Evolutionary conservation across 2,329 filamentous ascomycete genomes (phyloP).

Genomic region (Exophiala viscosa): DNA sequence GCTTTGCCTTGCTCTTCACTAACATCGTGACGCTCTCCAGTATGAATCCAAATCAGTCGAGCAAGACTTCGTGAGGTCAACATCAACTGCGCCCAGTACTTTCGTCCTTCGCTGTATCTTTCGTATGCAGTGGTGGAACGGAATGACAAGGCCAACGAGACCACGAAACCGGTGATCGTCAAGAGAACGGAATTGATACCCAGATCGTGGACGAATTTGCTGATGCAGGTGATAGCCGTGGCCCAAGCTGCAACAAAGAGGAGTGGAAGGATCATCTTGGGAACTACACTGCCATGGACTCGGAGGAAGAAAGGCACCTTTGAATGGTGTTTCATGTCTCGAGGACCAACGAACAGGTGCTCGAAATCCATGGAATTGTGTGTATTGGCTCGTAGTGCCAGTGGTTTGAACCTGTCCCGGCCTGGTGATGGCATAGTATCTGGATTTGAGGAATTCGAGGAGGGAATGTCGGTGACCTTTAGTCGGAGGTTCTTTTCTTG

Average conservation of each 20-base stretch:
- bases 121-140: constrained; percentile 75
- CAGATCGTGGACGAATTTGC: constrained; percentile 43
- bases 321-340: constrained; percentile 68
- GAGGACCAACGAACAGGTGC: constrained; percentile 61
- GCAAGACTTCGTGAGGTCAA: constrained; percentile 56
- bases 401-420: constrained; percentile 19
- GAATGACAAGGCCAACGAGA: constrained; percentile 74
- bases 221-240: constrained; percentile 60
- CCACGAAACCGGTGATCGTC: constrained; percentile 76
- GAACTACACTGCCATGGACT: constrained; percentile 70
- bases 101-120: constrained; percentile 60
- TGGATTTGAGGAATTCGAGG: constrained; percentile 17
- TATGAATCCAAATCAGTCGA: constrained; percentile 79
- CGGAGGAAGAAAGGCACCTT: constrained; percentile 74
- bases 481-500: constrained; percentile 15
- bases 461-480: constrained; percentile 20
- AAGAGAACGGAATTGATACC: constrained; percentile 65
- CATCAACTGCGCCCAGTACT: constrained; percentile 58
- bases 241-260: constrained; percentile 62
- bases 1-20: constrained; percentile 51
- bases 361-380: constrained; percentile 48
- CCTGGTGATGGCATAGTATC: constrained; percentile 15
- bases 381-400: constrained; percentile 16
- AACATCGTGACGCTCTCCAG: constrained; percentile 56
- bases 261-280: constrained; percentile 69